Percentiles rank a stretch among this genome's conserved stretches.
Conservation (phyloP, 2,329 filamentous ascomycete species). For the Diaporthe citrichinensis region DNA sequence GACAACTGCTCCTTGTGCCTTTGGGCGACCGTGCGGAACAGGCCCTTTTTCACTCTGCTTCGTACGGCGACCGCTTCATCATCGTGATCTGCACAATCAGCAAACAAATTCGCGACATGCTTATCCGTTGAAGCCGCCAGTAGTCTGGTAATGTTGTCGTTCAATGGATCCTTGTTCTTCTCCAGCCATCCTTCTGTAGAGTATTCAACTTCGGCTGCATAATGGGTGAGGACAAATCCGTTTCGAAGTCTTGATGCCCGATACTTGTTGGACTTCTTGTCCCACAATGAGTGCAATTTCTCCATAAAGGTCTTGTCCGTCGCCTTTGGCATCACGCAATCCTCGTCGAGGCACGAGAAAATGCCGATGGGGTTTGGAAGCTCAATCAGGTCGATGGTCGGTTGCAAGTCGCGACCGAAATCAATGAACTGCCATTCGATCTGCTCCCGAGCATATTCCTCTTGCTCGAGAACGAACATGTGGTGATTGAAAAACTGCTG, state of each 20-base stretch:
- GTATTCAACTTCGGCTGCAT: conserved; percentile 98
- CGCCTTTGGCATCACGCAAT: conserved; percentile 98
- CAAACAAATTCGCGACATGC: conserved; percentile 87
- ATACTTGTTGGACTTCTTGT: conserved; percentile 95
- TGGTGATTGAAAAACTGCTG: conserved; percentile 99
- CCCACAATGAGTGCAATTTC: conserved; percentile 96
- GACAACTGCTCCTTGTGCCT: conserved; percentile 98
- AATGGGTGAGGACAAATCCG: conserved; percentile 96
- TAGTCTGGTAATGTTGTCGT: conserved; percentile 94
- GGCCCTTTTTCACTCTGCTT: conserved; percentile 93
- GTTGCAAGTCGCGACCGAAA: conserved; percentile 96
- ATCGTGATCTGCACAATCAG: conserved; percentile 87
- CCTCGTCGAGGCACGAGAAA: conserved; percentile 97
- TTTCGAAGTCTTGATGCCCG: conserved; percentile 88
- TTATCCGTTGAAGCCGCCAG: conserved; percentile 85
- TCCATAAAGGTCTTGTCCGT: conserved; percentile 98
- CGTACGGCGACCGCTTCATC: conserved; percentile 78
- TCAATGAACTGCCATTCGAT: conserved; percentile 99
- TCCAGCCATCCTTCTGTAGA: conserved; percentile 95
- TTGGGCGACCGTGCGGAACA: conserved; percentile 97
- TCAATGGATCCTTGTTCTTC: conserved; percentile 98
- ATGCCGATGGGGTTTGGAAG: conserved; percentile 97
- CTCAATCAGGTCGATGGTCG: conserved; percentile 97
- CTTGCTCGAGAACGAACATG: conserved; percentile 99
- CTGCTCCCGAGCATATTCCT: conserved; percentile 96